phyloP scores from a whole-genome alignment of 1,284 basidiomycete species.

The Melampsora americana region DNA sequence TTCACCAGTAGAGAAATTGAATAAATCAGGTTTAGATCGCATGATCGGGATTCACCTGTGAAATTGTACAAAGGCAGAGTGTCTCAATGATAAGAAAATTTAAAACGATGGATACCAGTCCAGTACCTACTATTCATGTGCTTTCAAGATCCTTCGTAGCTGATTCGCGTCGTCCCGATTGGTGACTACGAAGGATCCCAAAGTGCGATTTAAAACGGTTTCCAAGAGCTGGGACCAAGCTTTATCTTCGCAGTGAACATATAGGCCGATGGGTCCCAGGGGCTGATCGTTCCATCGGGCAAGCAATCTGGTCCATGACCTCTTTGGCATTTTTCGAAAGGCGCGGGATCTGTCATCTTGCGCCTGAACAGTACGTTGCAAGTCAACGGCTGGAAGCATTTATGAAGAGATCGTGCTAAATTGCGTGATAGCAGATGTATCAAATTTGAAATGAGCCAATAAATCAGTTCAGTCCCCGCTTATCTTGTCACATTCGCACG shows the following conservation, averaged over 20 bases:
- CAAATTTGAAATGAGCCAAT: too few relatives aligned
- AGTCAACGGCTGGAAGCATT: too few relatives aligned
- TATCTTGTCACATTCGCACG: too few relatives aligned
- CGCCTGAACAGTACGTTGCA: too few relatives aligned
- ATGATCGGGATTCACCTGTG: conserved; percentile 47
- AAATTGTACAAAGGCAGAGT: not conserved
- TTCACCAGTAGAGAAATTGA: conserved; percentile 52
- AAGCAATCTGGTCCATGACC: too few relatives aligned
- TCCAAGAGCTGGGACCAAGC: conserved; percentile 67
- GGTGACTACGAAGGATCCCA: conserved; percentile 76
- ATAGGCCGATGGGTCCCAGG: conserved; percentile 78
- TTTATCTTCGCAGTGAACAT: conserved; percentile 64
- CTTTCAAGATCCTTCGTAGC: conserved; percentile 64
- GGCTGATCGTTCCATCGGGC: conserved; percentile 60
- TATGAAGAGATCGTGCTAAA: too few relatives aligned
- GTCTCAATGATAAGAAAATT: too few relatives aligned
- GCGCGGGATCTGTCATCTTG: too few relatives aligned
- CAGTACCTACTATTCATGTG: conserved; percentile 13
- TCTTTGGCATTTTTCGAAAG: too few relatives aligned
- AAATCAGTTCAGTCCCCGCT: too few relatives aligned
- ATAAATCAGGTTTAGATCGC: conserved; percentile 47
- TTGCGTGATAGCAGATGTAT: too few relatives aligned
- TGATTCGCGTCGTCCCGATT: conserved; percentile 65
- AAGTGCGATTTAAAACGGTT: conserved; percentile 62
- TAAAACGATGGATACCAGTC: not conserved